A percentile compares a stretch with the other conserved stretches of the same genome.
Conservation (phyloP, 129 eudicot genomes). For the Chrysanthemum seticuspe region DNA sequence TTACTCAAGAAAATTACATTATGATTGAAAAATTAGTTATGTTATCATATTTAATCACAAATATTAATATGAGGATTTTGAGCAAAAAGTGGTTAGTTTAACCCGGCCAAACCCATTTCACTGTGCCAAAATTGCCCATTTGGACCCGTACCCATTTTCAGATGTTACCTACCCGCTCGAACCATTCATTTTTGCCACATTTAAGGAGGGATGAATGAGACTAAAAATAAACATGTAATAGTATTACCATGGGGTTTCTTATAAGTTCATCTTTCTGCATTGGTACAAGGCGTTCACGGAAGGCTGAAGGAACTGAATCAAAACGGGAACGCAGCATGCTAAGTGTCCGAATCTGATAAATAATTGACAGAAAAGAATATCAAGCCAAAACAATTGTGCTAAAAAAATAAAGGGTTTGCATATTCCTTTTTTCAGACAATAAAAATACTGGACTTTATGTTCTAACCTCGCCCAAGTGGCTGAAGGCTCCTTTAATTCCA, state of each 20-base stretch:
- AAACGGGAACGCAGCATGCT: slow-evolving; percentile 98
- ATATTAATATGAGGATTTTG: too few species aligned
- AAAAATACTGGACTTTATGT: not conserved
- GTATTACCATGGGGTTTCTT: slow-evolving; percentile 46
- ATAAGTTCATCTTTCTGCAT: slow-evolving; percentile 42
- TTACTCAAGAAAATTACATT: not conserved
- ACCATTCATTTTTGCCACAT: not conserved
- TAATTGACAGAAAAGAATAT: slow-evolving; percentile 18
- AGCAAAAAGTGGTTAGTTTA: not conserved
- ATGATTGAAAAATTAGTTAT: not conserved
- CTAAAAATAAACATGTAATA: slow-evolving; percentile 11
- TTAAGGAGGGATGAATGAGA: not conserved
- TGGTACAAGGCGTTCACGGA: slow-evolving; percentile 87
- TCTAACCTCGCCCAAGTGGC: slow-evolving; percentile 99
- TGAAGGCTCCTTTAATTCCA: slow-evolving; percentile 96
- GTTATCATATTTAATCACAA: not conserved
- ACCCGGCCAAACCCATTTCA: not conserved
- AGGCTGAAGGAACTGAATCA: slow-evolving; percentile 89
- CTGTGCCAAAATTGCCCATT: not conserved
- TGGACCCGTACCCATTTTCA: not conserved
- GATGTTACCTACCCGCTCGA: not conserved
- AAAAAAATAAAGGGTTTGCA: not conserved
- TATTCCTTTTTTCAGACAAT: slow-evolving; percentile 2
- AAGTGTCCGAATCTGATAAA: slow-evolving; percentile 85
- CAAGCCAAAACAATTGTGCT: slow-evolving; percentile 11